Evolutionary conservation across 139 green algal species (phyloP).

Genomic region (Coccomyxa sp.): DNA sequence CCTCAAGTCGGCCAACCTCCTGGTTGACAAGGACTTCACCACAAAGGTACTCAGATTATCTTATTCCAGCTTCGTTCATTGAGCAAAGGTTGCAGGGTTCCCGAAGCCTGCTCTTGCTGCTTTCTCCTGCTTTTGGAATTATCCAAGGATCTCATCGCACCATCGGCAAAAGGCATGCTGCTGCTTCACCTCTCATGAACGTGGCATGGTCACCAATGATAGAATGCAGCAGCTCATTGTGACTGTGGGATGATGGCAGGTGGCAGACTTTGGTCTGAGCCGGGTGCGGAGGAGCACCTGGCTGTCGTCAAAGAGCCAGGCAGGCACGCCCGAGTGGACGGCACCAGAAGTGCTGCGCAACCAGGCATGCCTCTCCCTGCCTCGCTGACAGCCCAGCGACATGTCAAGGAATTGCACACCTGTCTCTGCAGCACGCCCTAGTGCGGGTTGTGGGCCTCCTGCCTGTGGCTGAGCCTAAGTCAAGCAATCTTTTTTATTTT

Average conservation of each 20-base stretch:
- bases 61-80: neutral
- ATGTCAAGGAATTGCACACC: too few relatives aligned
- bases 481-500: too few relatives aligned
- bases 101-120: neutral
- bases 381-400: neutral
- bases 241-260: conserved; percentile 8
- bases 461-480: too few relatives aligned
- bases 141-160: neutral
- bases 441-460: too few relatives aligned
- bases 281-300: conserved; percentile 61
- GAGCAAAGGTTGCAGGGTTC: neutral
- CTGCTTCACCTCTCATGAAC: neutral
- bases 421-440: too few relatives aligned
- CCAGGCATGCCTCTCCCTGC: neutral
- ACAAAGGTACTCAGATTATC: conserved; percentile 68
- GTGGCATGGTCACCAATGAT: too few relatives aligned
- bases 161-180: neutral
- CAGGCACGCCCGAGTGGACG: conserved; percentile 92
- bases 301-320: conserved; percentile 52
- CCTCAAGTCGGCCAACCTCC: conserved; percentile 64
- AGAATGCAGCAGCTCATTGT: neutral
- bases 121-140: neutral
- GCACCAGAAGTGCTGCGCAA: conserved; percentile 69
- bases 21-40: conserved; percentile 84
- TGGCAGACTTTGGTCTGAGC: conserved; percentile 86